These are phyloP conservation scores for Pseudonectria buxi DNA, from an alignment of 2,329 filamentous ascomycete species.

Conservation along the genomic window DNA sequence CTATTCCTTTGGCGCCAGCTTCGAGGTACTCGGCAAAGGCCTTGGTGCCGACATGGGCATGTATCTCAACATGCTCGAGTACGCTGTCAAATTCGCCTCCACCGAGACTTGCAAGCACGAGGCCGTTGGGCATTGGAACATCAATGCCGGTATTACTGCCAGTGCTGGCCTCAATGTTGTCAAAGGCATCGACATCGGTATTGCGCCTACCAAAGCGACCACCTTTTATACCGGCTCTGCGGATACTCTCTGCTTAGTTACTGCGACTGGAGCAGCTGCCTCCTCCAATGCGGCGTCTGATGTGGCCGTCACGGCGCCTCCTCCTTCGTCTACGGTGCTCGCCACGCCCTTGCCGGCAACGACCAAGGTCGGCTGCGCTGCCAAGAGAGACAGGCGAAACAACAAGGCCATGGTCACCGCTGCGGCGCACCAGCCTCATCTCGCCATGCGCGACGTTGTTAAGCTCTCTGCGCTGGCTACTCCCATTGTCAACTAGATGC, in stretches of 20 bases:
- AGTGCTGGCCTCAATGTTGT: conserved; percentile 1
- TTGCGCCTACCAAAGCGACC: not conserved
- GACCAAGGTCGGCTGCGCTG: too few species aligned
- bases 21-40: not conserved
- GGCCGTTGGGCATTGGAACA: conserved; percentile 1
- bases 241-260: conserved; percentile 1
- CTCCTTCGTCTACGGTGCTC: too few species aligned
- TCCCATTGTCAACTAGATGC: too few species aligned
- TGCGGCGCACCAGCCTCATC: too few species aligned
- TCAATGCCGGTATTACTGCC: conserved; percentile 1
- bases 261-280: too few species aligned
- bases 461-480: too few species aligned
- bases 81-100: not conserved
- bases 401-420: too few species aligned
- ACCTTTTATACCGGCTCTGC: conserved; percentile 1
- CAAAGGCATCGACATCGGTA: not conserved
- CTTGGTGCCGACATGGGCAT: not conserved
- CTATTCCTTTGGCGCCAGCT: not conserved
- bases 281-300: too few species aligned
- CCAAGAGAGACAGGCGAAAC: too few species aligned
- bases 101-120: not conserved
- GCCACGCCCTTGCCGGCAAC: too few species aligned
- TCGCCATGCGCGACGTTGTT: too few species aligned
- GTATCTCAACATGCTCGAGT: conserved; percentile 4
- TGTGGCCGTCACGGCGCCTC: too few species aligned